phyloP scores from a whole-genome alignment of 148 eudicot species.

The Diospyros lotus region DNA sequence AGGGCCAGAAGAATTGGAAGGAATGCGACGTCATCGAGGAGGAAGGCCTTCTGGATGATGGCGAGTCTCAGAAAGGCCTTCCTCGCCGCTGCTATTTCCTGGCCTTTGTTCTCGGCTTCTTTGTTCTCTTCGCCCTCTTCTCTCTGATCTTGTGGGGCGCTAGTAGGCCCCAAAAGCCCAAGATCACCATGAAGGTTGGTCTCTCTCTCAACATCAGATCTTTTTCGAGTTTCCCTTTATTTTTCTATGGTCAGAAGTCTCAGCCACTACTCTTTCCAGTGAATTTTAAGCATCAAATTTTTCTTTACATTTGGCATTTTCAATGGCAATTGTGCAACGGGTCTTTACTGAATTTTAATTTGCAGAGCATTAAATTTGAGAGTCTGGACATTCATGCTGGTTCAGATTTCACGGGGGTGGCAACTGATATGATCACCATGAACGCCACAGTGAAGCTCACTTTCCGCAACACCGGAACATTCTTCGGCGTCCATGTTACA shows the following conservation, averaged over 20 bases:
- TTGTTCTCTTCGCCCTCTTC: slow-evolving; percentile 63
- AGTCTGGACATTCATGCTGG: slow-evolving; percentile 69
- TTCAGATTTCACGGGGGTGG: slow-evolving; percentile 63
- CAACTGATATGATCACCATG: slow-evolving; percentile 68
- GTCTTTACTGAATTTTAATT: neutral
- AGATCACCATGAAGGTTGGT: slow-evolving; percentile 65
- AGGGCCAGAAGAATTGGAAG: slow-evolving; percentile 27
- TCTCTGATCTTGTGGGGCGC: slow-evolving; percentile 86
- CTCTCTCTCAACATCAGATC: too few relatives aligned
- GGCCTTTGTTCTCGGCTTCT: slow-evolving; percentile 56
- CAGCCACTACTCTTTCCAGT: too few relatives aligned
- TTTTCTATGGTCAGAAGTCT: too few relatives aligned
- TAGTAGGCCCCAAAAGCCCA: slow-evolving; percentile 68
- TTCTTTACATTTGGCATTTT: neutral
- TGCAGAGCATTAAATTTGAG: slow-evolving; percentile 68
- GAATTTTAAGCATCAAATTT: neutral
- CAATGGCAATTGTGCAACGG: neutral
- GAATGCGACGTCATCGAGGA: slow-evolving; percentile 81
- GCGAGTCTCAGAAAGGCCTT: slow-evolving; percentile 16
- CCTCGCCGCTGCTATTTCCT: slow-evolving; percentile 50
- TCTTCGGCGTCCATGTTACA: slow-evolving; percentile 80
- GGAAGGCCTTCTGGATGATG: slow-evolving; percentile 62
- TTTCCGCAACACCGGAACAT: slow-evolving; percentile 70
- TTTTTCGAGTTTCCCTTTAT: too few relatives aligned
- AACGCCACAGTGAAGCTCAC: slow-evolving; percentile 65